Base-by-base conservation (phyloP, 495 filamentous ascomycete genomes). In the Immersiella caudata region DNA sequence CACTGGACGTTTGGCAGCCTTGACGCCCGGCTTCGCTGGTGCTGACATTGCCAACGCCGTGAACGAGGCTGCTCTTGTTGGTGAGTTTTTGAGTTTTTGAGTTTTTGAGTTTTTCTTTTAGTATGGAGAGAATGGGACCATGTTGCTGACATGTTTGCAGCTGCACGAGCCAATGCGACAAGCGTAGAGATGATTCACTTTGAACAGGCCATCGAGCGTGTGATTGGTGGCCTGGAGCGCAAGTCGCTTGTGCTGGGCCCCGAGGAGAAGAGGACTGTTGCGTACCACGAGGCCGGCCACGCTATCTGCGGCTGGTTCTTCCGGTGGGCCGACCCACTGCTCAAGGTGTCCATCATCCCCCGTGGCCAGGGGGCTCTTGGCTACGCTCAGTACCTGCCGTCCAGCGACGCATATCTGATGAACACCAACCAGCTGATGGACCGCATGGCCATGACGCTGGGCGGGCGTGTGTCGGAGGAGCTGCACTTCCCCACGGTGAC, bases 281-380 rank as follows among this genome's bases (percentile, higher is more conserved):
- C 95, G 22, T 99, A 98, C 78, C 95, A 99, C 81, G 95, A 99
- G 82, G 95, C 95, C 62, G 95, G 95, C 62, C 95, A 99, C 76
- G 95, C 95, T 68, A 93, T 99, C 76, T 99, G 96, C 80, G 95
- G 95, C 67, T 99, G 95, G 95, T 99, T 90, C 83, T 92, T 99
- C 84, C 88, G 90, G 80, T 95, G 92, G 78, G 95, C 95, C 21
- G 96, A 98, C 72, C 95, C 95, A 18, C 87, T 99, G 9, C 91
- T 99, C 64, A 99, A 99, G 83, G 95, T 99, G 60, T 96, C 92
- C 64, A 99, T 99, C 79, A 98, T 99, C 73, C 95, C 95, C 16
- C 93, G 95, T 76, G 94, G 94, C 67, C 90, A 93, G 76, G 95
- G 93, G 59, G 93, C 93, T 22, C 83, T 99, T 25, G 95, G 95